These are phyloP conservation scores for Gracilaria gracilis DNA, from an alignment of 23 red algal species.

Conservation along the genomic window DNA sequence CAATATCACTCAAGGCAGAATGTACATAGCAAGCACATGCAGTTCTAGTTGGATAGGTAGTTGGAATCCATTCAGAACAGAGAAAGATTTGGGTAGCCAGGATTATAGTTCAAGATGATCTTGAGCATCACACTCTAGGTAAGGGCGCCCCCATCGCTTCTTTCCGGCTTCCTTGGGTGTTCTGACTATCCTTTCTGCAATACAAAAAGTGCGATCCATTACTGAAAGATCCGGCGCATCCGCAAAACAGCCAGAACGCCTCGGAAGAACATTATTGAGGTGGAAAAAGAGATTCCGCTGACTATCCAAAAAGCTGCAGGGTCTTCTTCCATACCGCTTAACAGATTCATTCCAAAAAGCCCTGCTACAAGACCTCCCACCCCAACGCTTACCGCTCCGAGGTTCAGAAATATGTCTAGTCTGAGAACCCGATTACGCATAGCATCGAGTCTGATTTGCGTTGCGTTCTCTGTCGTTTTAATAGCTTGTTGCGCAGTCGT, in stretches of 20 bases:
- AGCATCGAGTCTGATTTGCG: conserved; percentile 97
- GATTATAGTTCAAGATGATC: background rate
- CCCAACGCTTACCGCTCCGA: conserved; percentile 87
- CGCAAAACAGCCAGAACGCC: conserved; percentile 78
- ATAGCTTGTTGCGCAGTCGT: conserved; percentile 74
- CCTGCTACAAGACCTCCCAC: conserved; percentile 86
- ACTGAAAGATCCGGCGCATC: conserved; percentile 87
- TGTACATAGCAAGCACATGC: background rate
- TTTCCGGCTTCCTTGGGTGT: background rate
- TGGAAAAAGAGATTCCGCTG: conserved; percentile 54
- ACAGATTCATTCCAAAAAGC: conserved; percentile 98
- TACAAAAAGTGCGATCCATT: background rate
- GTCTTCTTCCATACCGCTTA: conserved; percentile 87
- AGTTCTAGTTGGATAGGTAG: background rate
- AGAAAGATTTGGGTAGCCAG: background rate
- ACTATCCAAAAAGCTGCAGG: conserved; percentile 88
- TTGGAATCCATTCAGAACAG: background rate
- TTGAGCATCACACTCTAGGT: background rate
- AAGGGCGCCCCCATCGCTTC: too few relatives aligned
- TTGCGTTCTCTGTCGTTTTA: conserved; percentile 92
- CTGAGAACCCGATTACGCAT: conserved; percentile 96
- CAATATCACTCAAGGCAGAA: background rate
- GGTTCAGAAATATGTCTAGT: conserved; percentile 94
- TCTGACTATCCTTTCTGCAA: background rate
- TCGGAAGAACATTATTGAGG: conserved; percentile 77